phyloP scores from a whole-genome alignment of 2,329 filamentous ascomycete genomes.

The Xylariaceae sp. region DNA sequence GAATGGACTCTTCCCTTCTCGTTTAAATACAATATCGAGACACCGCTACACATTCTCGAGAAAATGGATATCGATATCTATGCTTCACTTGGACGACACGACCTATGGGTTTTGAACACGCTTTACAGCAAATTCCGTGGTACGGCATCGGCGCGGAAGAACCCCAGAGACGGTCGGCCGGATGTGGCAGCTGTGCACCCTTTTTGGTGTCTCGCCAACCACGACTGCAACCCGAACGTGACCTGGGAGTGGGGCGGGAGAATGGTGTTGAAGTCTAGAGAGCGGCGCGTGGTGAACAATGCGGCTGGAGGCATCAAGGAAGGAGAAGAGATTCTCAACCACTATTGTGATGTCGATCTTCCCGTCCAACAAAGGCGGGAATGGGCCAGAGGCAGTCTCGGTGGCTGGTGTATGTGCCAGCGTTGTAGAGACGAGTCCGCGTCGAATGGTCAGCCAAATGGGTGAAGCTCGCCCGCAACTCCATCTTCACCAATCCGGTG shows the following conservation, averaged over 20 bases:
- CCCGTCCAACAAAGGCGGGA: conserved; percentile 78
- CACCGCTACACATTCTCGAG: conserved; percentile 73
- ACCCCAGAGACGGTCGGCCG: conserved; percentile 72
- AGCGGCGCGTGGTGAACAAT: conserved; percentile 53
- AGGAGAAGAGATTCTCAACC: conserved; percentile 85
- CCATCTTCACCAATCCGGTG: neutral
- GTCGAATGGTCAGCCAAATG: conserved; percentile 16
- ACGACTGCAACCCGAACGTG: conserved; percentile 93
- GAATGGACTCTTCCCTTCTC: conserved; percentile 73
- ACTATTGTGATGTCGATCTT: conserved; percentile 87
- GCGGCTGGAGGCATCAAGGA: conserved; percentile 62
- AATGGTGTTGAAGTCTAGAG: conserved; percentile 67
- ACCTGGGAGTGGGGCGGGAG: conserved; percentile 87
- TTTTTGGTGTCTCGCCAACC: conserved; percentile 94
- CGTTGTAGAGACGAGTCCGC: conserved; percentile 73
- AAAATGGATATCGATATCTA: conserved; percentile 84
- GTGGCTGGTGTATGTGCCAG: conserved; percentile 82
- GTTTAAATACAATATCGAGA: conserved; percentile 72
- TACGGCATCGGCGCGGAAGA: conserved; percentile 83
- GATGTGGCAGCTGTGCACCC: conserved; percentile 93
- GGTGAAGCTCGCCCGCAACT: conserved; percentile 11
- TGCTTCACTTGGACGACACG: conserved; percentile 54
- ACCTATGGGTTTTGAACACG: conserved; percentile 85
- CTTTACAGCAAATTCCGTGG: conserved; percentile 91
- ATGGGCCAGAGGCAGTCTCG: conserved; percentile 84